phyloP scores from a whole-genome alignment of 2,329 filamentous ascomycete genomes.

The Fusarium pininemorale region DNA sequence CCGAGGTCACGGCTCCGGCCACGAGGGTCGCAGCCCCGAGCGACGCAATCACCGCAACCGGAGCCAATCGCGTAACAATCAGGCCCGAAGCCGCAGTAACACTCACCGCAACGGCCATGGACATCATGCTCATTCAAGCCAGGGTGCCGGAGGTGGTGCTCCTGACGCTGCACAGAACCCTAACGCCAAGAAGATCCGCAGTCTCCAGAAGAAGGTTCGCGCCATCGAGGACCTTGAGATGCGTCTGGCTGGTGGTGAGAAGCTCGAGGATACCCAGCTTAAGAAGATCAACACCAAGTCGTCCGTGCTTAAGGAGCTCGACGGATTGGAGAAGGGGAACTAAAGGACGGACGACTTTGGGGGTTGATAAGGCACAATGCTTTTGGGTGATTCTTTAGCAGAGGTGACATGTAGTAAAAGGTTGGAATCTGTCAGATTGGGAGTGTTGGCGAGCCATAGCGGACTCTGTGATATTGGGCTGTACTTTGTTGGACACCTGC shows the following conservation, averaged over 20 bases:
- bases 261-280: slow-evolving; percentile 97
- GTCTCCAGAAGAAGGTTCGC: slow-evolving; percentile 94
- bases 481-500: slow-evolving; percentile 34
- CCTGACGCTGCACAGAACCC: slow-evolving; percentile 66
- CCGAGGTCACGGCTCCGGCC: slow-evolving; percentile 51
- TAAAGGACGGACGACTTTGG: slow-evolving; percentile 6
- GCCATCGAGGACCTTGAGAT: slow-evolving; percentile 99
- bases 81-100: slow-evolving; percentile 61
- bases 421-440: slow-evolving; percentile 2
- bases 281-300: slow-evolving; percentile 96
- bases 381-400: slow-evolving; percentile 2
- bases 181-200: slow-evolving; percentile 94
- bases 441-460: slow-evolving; percentile 19
- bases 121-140: slow-evolving; percentile 37
- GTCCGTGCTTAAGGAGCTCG: slow-evolving; percentile 83
- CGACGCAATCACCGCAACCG: slow-evolving; percentile 60
- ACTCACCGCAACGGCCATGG: slow-evolving; percentile 48
- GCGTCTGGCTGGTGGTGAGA: slow-evolving; percentile 92
- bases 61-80: slow-evolving; percentile 65
- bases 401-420: slow-evolving; percentile 8
- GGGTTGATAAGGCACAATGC: slow-evolving; percentile 1
- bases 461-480: slow-evolving; percentile 19
- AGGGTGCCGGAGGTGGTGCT: slow-evolving; percentile 58
- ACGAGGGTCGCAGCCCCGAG: slow-evolving; percentile 72
- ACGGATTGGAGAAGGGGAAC: slow-evolving; percentile 57